phyloP scores from a whole-genome alignment of 345 rosid genomes.

The Hibiscus trionum region DNA sequence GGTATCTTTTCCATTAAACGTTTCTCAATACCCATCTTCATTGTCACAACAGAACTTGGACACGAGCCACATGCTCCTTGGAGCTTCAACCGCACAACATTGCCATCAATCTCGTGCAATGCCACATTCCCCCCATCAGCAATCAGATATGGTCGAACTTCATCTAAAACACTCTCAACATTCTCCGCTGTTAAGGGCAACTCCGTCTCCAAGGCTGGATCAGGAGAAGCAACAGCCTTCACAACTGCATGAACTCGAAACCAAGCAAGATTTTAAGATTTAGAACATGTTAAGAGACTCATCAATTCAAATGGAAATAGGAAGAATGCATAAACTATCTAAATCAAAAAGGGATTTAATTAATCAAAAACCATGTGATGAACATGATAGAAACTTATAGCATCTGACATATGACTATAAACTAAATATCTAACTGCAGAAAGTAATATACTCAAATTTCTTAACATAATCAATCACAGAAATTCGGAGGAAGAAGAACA shows the following conservation, averaged over 20 bases:
- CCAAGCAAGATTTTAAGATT: slow-evolving; percentile 1
- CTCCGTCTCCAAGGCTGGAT: slow-evolving; percentile 66
- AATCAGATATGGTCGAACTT: slow-evolving; percentile 84
- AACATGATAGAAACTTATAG: too few relatives aligned
- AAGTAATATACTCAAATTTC: background rate
- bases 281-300: background rate
- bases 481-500: background rate
- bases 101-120: slow-evolving; percentile 93
- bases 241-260: slow-evolving; percentile 32
- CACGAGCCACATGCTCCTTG: slow-evolving; percentile 99
- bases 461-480: background rate
- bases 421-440: background rate
- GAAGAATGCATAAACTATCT: too few relatives aligned
- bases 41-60: slow-evolving; percentile 74
- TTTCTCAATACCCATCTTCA: slow-evolving; percentile 96
- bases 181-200: slow-evolving; percentile 78
- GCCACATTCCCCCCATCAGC: slow-evolving; percentile 98
- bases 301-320: background rate
- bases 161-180: slow-evolving; percentile 79
- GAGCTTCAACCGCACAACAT: slow-evolving; percentile 72
- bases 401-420: background rate
- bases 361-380: too few relatives aligned
- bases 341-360: too few relatives aligned
- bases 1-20: slow-evolving; percentile 95
- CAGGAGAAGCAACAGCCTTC: slow-evolving; percentile 77